Conservation (phyloP, 441 rosid species). For the Viola pubescens region DNA sequence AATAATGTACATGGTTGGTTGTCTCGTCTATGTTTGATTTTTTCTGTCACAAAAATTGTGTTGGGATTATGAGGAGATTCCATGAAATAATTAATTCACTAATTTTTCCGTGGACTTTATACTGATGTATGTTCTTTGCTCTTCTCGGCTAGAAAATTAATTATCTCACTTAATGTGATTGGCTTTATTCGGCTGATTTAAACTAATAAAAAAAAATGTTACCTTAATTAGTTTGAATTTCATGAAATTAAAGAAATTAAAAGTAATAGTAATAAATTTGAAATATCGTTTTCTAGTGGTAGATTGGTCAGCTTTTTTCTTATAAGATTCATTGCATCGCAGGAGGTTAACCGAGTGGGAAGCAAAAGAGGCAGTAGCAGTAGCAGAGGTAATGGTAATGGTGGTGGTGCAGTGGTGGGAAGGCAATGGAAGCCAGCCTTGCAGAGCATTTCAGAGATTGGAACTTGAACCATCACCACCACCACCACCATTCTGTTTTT, state of each 20-base stretch:
- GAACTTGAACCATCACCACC: constrained; percentile 24
- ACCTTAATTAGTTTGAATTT: not conserved
- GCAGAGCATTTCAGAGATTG: constrained; percentile 68
- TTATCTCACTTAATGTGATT: too few relatives aligned
- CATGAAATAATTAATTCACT: too few relatives aligned
- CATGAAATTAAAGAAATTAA: not conserved
- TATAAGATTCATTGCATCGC: constrained; percentile 13
- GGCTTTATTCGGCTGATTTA: too few relatives aligned
- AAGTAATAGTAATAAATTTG: not conserved
- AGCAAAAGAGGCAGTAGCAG: constrained; percentile 23
- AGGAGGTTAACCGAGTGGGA: constrained; percentile 20
- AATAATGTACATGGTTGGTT: too few relatives aligned
- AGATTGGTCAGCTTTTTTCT: not conserved
- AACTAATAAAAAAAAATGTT: too few relatives aligned
- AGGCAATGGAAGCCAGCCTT: constrained; percentile 85
- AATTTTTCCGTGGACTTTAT: too few relatives aligned
- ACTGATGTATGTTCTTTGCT: too few relatives aligned
- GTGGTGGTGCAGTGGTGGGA: constrained; percentile 31
- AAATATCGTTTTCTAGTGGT: constrained; percentile 14
- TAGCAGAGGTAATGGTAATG: constrained; percentile 21
- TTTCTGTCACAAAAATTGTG: too few relatives aligned
- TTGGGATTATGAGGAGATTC: too few relatives aligned
- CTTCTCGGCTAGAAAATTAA: too few relatives aligned
- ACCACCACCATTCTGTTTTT: not conserved
- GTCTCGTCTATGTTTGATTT: too few relatives aligned